Evolutionary conservation across 345 rosid species (phyloP), one percentile per base, ranked within the genome.

Genomic region (Carallia brachiata): DNA sequence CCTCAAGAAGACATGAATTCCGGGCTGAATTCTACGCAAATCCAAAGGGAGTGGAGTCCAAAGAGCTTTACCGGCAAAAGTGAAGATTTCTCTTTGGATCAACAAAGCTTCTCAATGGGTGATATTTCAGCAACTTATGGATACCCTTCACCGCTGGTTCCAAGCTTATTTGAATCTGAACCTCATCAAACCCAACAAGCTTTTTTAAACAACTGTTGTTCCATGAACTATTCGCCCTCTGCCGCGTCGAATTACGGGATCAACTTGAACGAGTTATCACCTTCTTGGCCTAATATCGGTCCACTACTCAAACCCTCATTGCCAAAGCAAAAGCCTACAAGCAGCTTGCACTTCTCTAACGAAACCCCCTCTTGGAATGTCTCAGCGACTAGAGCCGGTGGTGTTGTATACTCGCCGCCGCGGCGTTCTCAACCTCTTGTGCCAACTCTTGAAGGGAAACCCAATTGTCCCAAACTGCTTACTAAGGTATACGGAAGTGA

Each of bases 21-120:
- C 8, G 66, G 74, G 17, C 55, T 71, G 10, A 55, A 40, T 23
- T 62, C 73, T 61, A 61, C 74, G 13, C 81, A 73, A 67, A 70
- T 77, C 69, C 81, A 79, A 40, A 81, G 79, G 65, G 85, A 83
- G 0, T 79, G 87, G 86, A 84, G 82, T 63, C 75, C 81, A 37
- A 77, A 77, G 71, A 73, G 69, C 62, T 80, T 67, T 48, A 48
- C 67, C 5, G 65, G 69, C 52, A 61, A 59, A 6, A 77, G 59
- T 6, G 83, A 79, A 34, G 80, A 70, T 54, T 66, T 70, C 67
- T 39, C 59, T 34, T 53, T 76, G 50, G 75, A 76, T 19, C 79
- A 71, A 23, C 75, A 61, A 34, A 39, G 76, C 39, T 69, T 72
- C 62, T 52, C 84, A 13, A 44, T 74, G n/a, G 69, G 34, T 70